Evolutionary conservation across 106 monocot genomes (phyloP).

Genomic region (Acorus calamus): DNA sequence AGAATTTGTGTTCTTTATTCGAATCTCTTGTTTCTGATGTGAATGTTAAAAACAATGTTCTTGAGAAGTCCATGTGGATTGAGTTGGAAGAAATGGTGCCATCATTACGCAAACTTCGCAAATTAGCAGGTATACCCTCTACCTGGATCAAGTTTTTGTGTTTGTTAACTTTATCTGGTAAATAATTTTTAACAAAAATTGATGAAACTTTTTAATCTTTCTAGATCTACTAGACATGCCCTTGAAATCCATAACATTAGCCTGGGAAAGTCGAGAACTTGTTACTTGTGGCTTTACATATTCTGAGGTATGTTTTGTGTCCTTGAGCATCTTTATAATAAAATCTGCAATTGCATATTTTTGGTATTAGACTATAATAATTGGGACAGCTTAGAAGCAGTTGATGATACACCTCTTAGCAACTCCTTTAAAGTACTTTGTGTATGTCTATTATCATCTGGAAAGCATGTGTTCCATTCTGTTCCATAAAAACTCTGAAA

Average conservation of each 20-base stretch:
- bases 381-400: too few relatives aligned
- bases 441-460: too few relatives aligned
- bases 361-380: too few relatives aligned
- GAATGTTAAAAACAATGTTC: conserved; percentile 22
- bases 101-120: conserved; percentile 66
- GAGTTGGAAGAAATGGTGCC: conserved; percentile 42
- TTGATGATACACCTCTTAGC: too few relatives aligned
- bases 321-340: too few relatives aligned
- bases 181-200: too few relatives aligned
- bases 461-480: too few relatives aligned
- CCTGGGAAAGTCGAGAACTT: conserved; percentile 86
- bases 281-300: conserved; percentile 57
- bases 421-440: too few relatives aligned
- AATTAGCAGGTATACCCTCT: conserved; percentile 55
- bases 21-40: conserved; percentile 30
- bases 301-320: conserved; percentile 51
- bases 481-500: too few relatives aligned
- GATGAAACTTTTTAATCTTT: conserved; percentile 6
- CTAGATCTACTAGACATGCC: conserved; percentile 88
- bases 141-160: neutral
- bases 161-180: neutral
- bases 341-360: too few relatives aligned
- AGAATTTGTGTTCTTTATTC: conserved; percentile 55
- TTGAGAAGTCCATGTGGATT: conserved; percentile 13
- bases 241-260: conserved; percentile 59